Evolutionary conservation across 257 asterid genomes (phyloP).

Genomic region (Haberlea rhodopensis): DNA sequence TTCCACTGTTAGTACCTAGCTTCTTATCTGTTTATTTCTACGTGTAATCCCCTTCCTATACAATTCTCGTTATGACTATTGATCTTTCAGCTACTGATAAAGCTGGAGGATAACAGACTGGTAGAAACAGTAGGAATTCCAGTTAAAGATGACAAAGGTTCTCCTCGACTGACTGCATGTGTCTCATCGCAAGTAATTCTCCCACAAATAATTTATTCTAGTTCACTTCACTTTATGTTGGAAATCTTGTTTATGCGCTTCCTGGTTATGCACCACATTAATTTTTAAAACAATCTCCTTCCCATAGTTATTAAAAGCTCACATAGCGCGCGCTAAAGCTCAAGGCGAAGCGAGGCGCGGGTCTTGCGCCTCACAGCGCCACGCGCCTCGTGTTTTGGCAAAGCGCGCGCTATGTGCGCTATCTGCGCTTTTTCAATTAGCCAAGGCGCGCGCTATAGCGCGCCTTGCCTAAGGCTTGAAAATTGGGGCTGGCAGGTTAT

Average conservation of each 20-base stretch:
- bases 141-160: slow-evolving; percentile 63
- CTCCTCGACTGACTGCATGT: slow-evolving; percentile 86
- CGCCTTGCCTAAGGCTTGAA: no score
- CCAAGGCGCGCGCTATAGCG: no score
- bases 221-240: slow-evolving; percentile 11
- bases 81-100: slow-evolving; percentile 62
- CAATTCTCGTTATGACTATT: slow-evolving; percentile 17
- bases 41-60: slow-evolving; percentile 13
- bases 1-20: no score
- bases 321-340: no score
- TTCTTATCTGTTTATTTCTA: no score
- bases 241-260: slow-evolving; percentile 13
- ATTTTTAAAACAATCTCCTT: neutral
- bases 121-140: slow-evolving; percentile 99
- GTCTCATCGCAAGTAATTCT: slow-evolving; percentile 85
- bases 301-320: no score
- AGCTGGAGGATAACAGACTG: slow-evolving; percentile 74
- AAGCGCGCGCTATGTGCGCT: no score
- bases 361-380: no score
- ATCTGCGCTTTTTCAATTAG: no score
- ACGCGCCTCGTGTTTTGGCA: no score
- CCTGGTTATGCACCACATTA: slow-evolving; percentile 15
- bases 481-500: no score
- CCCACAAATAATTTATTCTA: neutral
- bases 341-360: no score